Conservation (phyloP, 345 rosid species). For the Salix arbutifolia region DNA sequence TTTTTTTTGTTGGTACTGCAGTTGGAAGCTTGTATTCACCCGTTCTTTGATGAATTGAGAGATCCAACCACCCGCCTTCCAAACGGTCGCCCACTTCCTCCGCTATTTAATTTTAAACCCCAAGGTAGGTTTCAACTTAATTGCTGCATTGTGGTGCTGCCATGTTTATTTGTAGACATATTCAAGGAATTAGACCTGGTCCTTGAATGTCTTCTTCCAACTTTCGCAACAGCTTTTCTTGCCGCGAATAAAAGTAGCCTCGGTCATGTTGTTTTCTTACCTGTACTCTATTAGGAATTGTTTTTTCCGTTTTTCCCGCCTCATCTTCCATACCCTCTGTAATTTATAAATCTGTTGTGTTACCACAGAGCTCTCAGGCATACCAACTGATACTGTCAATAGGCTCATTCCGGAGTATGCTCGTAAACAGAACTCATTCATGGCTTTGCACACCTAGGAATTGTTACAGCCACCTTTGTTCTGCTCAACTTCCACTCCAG, state of each 20-base stretch:
- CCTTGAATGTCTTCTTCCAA: background rate
- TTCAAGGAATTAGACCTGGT: background rate
- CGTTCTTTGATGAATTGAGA: constrained; percentile 86
- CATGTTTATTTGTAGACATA: background rate
- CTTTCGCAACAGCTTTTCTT: background rate
- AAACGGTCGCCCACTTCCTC: constrained; percentile 92
- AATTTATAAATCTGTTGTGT: background rate
- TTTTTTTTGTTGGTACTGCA: constrained; percentile 20
- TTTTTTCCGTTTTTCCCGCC: background rate
- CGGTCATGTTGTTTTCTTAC: background rate
- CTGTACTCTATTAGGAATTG: background rate
- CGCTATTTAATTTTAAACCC: constrained; percentile 75
- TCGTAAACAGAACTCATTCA: constrained; percentile 84
- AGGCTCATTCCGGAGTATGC: constrained; percentile 82
- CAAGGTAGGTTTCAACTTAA: constrained; percentile 33
- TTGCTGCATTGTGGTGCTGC: background rate
- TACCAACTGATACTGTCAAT: constrained; percentile 56
- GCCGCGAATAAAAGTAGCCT: background rate
- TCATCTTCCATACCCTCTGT: background rate
- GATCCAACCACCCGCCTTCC: constrained; percentile 85
- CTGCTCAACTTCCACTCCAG: background rate
- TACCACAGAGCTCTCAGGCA: constrained; percentile 65
- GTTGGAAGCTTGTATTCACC: constrained; percentile 91
- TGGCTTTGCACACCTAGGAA: constrained; percentile 66
- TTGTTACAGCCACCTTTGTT: background rate